phyloP scores from a whole-genome alignment of 2,329 filamentous ascomycete species.

The Fusarium temperatum region DNA sequence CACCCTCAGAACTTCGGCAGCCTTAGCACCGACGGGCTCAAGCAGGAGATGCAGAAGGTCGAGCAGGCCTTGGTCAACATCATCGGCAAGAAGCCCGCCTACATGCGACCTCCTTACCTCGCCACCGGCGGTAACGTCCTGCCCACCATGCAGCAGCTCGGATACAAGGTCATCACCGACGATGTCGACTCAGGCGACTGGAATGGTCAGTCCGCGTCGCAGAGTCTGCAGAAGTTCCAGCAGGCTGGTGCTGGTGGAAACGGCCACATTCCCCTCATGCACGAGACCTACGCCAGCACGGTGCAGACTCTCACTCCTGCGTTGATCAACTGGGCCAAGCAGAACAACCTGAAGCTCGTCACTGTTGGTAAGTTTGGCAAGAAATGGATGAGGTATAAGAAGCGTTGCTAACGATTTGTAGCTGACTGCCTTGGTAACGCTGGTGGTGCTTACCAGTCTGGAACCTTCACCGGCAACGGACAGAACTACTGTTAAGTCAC shows the following conservation, averaged over 20 bases:
- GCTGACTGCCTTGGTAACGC: constrained; percentile 31
- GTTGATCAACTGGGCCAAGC: constrained; percentile 60
- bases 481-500: constrained; percentile 7
- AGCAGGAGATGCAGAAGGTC: constrained; percentile 58
- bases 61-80: constrained; percentile 62
- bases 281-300: constrained; percentile 62
- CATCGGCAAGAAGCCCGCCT: constrained; percentile 58
- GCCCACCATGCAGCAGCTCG: constrained; percentile 54
- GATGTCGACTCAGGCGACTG: constrained; percentile 71
- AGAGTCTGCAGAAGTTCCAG: constrained; percentile 63
- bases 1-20: constrained; percentile 55
- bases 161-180: constrained; percentile 69
- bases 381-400: accelerated
- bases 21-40: constrained; percentile 51
- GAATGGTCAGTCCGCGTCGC: constrained; percentile 59
- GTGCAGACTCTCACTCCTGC: constrained; percentile 59
- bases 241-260: constrained; percentile 53
- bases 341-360: constrained; percentile 58
- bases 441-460: constrained; percentile 20
- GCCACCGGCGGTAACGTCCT: constrained; percentile 57
- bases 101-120: constrained; percentile 61
- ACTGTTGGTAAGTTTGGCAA: constrained; percentile 56
- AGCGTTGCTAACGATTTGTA: neutral
- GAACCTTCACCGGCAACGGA: constrained; percentile 22
- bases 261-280: constrained; percentile 66